Percentiles rank a stretch among this genome's conserved stretches.
Conservation (phyloP, 2,329 filamentous ascomycete species). For the Aureobasidium subglaciale region DNA sequence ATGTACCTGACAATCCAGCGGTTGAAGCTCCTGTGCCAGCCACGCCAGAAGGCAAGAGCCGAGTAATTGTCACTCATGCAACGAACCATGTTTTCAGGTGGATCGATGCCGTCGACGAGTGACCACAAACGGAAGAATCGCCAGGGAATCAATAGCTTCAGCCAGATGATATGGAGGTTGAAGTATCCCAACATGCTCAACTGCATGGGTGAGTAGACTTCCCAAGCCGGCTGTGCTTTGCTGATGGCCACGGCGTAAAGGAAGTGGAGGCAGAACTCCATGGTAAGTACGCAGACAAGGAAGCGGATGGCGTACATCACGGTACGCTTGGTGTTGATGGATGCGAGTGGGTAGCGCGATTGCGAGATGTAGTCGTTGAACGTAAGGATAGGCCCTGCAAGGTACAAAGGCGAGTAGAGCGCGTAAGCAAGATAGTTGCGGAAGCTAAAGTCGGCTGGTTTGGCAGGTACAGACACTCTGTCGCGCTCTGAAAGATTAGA, state of each 20-base stretch:
- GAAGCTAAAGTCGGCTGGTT: constrained; percentile 64
- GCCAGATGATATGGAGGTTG: constrained; percentile 95
- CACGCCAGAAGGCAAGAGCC: constrained; percentile 85
- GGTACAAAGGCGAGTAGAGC: constrained; percentile 87
- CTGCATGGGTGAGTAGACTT: constrained; percentile 75
- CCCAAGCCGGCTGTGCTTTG: constrained; percentile 72
- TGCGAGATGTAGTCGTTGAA: constrained; percentile 98
- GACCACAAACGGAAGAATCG: constrained; percentile 98
- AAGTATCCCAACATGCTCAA: constrained; percentile 88
- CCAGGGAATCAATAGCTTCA: constrained; percentile 94
- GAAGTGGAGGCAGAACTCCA: constrained; percentile 88
- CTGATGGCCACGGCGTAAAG: constrained; percentile 91
- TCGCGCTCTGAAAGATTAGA: constrained; percentile 82
- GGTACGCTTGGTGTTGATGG: constrained; percentile 58
- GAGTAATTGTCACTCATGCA: constrained; percentile 95
- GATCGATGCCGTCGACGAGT: constrained; percentile 81
- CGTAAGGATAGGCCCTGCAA: constrained; percentile 86
- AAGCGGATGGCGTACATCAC: constrained; percentile 79
- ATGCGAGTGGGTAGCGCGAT: constrained; percentile 63
- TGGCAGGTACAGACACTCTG: constrained; percentile 69
- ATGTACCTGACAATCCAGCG: constrained; percentile 91
- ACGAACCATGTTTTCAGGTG: constrained; percentile 96
- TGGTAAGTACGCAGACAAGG: constrained; percentile 67
- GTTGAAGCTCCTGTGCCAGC: constrained; percentile 93
- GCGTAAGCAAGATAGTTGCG: constrained; percentile 84